Evolutionary conservation across 768 basidiomycete genomes (phyloP), one percentile per base, ranked within the genome.

Genomic region (Lepiota venenata): DNA sequence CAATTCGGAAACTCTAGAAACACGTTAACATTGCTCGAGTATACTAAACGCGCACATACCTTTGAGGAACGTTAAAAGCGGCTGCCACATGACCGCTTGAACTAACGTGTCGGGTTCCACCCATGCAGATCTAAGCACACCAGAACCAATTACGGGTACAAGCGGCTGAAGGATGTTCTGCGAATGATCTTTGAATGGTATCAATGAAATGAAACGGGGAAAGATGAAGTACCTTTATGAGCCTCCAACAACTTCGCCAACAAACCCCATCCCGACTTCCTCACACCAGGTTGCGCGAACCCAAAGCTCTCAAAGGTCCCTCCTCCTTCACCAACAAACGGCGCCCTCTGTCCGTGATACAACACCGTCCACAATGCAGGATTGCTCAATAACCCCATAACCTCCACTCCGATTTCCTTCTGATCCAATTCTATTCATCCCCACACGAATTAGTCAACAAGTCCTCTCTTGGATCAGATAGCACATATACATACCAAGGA

Each of bases 71-170:
- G 75, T 74, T 8, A 93, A 70, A 46, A 92, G 63, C 0, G 89
- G 87, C 38, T 80, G 79, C 75, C 87, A 87, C 80, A 93, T 85
- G 1, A 68, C 66, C 3, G 71, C 68, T 60, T 87, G 85, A 2
- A 96, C 93, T 2, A 73, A 73, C 1, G 73, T 58, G 59, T 96
- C 93, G 0, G 78, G 72, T 64, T 98, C 94, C 0, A 81, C 66
- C 78, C 78, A 82, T 4, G 78, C 77, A 4, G 87, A 85, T n/a
- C 84, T 80, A 40, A 94, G 69, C 4, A 86, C 69, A 0, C 80
- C 83, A 1, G 71, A 62, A 49, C 84, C 81, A 20, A 93, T 69
- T 2, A 78, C 66, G 1, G 74, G 72, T 1, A 86, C 21, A 38
- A 72, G 56, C 0, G 64, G 55, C 16, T 64, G 62, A 42, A 74